Base-by-base conservation (phyloP, 495 filamentous ascomycete genomes). In the Penicillium cinerascens region DNA sequence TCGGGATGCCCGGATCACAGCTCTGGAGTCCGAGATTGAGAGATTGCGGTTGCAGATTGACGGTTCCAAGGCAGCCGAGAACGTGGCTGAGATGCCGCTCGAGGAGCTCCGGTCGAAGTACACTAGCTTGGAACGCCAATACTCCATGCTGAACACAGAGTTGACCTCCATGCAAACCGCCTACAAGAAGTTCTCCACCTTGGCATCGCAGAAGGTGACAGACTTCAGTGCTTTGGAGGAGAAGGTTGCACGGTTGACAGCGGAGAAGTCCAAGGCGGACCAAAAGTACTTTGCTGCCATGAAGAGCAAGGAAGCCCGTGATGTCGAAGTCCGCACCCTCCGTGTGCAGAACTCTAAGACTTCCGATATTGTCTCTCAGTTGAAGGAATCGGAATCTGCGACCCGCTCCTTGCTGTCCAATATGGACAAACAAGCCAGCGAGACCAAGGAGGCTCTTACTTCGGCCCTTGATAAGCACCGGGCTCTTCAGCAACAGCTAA, bases 251-350 rank as follows among this genome's bases (percentile, higher is more conserved):
- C 73, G 87, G 5, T 73, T 93, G 9, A 80, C 77, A 3, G 91
- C 90, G 0, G 93, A 98, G 68, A 98, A 97, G 69, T 82, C 84
- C 29, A 97, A 96, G 64, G 95, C 95, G 0, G 92, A 97, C 61
- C 92, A 97, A 66, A 97, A 97, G 69, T 98, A 95, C 65, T 97
- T 97, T 63, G 85, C 86, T 4, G 89, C 91, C 13, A 92, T 96
- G 77, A 97, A 96, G 65, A 84, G 88, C 56, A 95, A 91, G 64
- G 93, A 97, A 60, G 82, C 85, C 17, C 78, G 89, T 47, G 84
- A 86, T 16, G 72, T 78, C 36, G 91, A 96, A 69, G 85, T 91
- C 41, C 80, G 89, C 51, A 80, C 84, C 4, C 72, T 97, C 39
- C 79, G 88, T 43, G 75, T 81, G 50, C 91, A 97, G 67, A 95